Conservation (phyloP, 2,329 filamentous ascomycete genomes). For the Trichoderma koningiopsis region DNA sequence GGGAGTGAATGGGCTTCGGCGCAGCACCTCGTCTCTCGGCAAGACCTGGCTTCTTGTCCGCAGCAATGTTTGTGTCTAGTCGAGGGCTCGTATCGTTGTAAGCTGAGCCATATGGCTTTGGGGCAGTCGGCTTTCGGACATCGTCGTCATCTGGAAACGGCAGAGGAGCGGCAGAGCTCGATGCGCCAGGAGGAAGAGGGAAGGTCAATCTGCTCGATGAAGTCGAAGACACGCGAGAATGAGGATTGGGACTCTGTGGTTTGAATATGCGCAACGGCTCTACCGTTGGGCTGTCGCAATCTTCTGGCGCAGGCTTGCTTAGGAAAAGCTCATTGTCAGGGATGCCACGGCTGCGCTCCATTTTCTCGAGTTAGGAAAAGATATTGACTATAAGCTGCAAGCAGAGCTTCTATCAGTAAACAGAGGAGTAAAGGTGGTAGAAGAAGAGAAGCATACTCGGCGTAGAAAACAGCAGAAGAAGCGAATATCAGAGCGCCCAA, state of each 20-base stretch:
- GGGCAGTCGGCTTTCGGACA: constrained; percentile 47
- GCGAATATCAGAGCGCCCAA: neutral
- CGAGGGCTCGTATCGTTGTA: constrained; percentile 57
- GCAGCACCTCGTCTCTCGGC: constrained; percentile 81
- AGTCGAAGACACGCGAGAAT: constrained; percentile 41
- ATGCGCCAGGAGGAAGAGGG: constrained; percentile 67
- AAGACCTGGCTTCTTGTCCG: constrained; percentile 64
- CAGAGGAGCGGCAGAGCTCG: constrained; percentile 66
- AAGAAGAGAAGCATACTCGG: neutral
- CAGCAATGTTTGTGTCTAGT: constrained; percentile 53
- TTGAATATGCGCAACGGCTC: constrained; percentile 86
- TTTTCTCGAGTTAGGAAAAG: constrained; percentile 34
- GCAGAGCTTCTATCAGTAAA: neutral
- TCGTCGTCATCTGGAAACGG: constrained; percentile 75
- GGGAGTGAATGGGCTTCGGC: constrained; percentile 81
- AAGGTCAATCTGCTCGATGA: constrained; percentile 59
- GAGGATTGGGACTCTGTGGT: constrained; percentile 65
- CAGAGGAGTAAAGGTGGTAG: neutral
- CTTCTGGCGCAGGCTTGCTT: constrained; percentile 54
- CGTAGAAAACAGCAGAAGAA: neutral
- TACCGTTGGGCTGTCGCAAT: constrained; percentile 73
- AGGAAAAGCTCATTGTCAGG: constrained; percentile 86
- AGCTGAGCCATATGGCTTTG: constrained; percentile 49
- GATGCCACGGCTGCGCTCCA: constrained; percentile 62
- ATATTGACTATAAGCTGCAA: neutral